Percentiles rank a stretch among this genome's conserved stretches.
Evolutionary conservation across 345 rosid species (phyloP).

Genomic region (Citropsis articulata): DNA sequence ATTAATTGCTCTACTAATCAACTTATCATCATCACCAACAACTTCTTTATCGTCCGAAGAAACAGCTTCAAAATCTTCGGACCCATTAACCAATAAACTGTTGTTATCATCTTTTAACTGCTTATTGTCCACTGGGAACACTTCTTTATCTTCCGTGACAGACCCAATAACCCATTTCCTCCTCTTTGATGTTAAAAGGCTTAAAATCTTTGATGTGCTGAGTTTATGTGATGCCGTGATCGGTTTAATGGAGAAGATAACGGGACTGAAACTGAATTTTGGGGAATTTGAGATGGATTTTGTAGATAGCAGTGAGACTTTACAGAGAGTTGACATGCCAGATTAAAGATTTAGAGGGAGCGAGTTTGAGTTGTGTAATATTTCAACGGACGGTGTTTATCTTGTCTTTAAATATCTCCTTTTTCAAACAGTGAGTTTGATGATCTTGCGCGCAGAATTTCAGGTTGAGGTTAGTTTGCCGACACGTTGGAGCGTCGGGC

Average conservation of each 20-base stretch:
- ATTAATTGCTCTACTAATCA: conserved; percentile 56
- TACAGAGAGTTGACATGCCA: conserved; percentile 37
- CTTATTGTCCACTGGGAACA: conserved; percentile 25
- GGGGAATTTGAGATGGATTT: conserved; percentile 16
- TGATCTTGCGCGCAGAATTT: not conserved
- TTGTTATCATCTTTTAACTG: conserved; percentile 21
- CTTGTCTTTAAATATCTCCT: not conserved
- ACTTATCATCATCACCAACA: conserved; percentile 33
- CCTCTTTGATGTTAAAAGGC: conserved; percentile 17
- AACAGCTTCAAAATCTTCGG: conserved; percentile 26
- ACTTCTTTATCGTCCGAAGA: conserved; percentile 10
- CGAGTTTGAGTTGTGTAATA: not conserved
- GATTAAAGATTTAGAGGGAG: not conserved
- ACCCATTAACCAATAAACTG: conserved; percentile 18
- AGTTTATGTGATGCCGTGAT: not conserved
- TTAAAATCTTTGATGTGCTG: conserved; percentile 11
- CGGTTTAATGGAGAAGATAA: conserved; percentile 12
- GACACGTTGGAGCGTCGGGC: not conserved
- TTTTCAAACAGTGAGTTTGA: not conserved
- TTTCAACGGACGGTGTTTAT: not conserved
- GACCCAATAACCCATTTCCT: conserved; percentile 44
- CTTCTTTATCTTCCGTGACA: conserved; percentile 53
- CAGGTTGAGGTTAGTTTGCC: not conserved
- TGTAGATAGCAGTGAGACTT: conserved; percentile 7
- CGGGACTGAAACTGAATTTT: conserved; percentile 4